Evolutionary conservation across 768 basidiomycete species (phyloP).

Genomic region (Botryobasidium botryosum): DNA sequence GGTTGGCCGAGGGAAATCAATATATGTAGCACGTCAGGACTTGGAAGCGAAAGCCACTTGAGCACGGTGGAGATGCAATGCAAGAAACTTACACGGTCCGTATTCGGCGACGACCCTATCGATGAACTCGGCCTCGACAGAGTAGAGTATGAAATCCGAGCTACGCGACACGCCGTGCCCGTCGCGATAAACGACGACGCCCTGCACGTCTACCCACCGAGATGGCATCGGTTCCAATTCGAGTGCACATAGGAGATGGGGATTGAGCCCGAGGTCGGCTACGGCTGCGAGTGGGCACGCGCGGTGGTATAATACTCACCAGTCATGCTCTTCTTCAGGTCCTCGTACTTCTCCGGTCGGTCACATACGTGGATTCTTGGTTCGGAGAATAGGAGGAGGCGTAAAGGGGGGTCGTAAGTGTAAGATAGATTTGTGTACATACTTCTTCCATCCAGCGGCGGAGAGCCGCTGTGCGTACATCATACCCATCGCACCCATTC

Average conservation of each 20-base stretch:
- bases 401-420: not conserved
- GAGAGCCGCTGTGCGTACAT: constrained; percentile 80
- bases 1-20: too few species aligned
- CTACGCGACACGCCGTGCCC: constrained; percentile 79
- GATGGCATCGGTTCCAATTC: not conserved
- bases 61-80: not conserved
- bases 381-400: not conserved
- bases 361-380: constrained; percentile 93
- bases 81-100: constrained; percentile 64
- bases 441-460: constrained; percentile 77
- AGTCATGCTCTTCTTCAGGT: constrained; percentile 40
- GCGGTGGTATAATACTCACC: constrained; percentile 24
- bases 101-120: constrained; percentile 68
- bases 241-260: not conserved
- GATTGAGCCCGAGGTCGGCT: too few species aligned
- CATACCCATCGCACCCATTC: constrained; percentile 94
- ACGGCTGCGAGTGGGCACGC: too few species aligned
- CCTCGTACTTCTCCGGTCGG: constrained; percentile 50
- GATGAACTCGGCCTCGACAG: constrained; percentile 84
- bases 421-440: constrained; percentile 12
- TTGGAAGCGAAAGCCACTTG: not conserved
- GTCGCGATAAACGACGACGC: constrained; percentile 49
- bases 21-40: not conserved
- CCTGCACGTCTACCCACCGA: constrained; percentile 30
- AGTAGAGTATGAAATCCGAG: constrained; percentile 88